Conservation (phyloP, 768 basidiomycete genomes). For the Sutorius australiensis region DNA sequence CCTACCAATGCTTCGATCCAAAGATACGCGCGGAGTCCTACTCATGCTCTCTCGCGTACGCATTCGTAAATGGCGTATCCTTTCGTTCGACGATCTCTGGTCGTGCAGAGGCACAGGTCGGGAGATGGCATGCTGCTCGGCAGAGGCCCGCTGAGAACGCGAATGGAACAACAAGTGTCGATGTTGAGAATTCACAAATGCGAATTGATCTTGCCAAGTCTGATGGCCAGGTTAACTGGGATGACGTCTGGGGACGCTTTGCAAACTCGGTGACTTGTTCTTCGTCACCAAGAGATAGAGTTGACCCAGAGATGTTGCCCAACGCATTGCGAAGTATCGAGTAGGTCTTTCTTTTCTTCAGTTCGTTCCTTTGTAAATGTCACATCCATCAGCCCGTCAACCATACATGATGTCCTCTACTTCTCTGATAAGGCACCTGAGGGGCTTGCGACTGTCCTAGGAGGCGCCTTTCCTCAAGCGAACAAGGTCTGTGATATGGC, state of each 20-base stretch:
- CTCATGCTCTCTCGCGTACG: conserved; percentile 59
- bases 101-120: conserved; percentile 56
- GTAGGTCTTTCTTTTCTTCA: conserved; percentile 14
- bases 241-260: conserved; percentile 44
- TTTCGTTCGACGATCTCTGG: conserved; percentile 69
- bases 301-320: conserved; percentile 30
- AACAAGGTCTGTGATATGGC: conserved; percentile 42
- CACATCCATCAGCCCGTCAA: conserved; percentile 13
- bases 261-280: background rate
- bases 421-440: conserved; percentile 57
- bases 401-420: conserved; percentile 40
- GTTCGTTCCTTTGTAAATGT: background rate
- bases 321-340: conserved; percentile 34
- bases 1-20: conserved; percentile 13
- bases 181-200: background rate
- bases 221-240: conserved; percentile 41
- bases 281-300: background rate
- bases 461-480: conserved; percentile 38
- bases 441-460: conserved; percentile 47
- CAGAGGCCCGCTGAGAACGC: conserved; percentile 11
- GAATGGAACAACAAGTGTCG: background rate
- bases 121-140: conserved; percentile 63
- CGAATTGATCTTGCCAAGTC: conserved; percentile 1
- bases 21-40: conserved; percentile 26
- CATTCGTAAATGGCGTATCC: conserved; percentile 37